Conservation (phyloP, 2,329 filamentous ascomycete genomes). For the Thermoascus crustaceus region DNA sequence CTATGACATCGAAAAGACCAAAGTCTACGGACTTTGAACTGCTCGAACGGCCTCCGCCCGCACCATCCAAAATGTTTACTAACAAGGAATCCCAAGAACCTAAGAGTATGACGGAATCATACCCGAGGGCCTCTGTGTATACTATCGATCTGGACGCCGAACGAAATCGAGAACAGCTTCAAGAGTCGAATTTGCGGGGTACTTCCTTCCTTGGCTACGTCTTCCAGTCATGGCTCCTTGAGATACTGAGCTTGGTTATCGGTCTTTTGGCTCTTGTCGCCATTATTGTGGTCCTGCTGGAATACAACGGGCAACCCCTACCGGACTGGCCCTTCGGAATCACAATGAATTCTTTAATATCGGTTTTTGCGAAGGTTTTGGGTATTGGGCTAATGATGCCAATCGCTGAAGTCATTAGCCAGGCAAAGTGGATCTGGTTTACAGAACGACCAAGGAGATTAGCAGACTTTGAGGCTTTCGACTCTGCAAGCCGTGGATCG, state of each 20-base stretch:
- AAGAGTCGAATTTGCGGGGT: no score
- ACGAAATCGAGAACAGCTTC: no score
- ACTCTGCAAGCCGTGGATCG: conserved; percentile 26
- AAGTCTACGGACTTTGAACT: no score
- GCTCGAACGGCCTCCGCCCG: no score
- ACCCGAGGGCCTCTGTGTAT: no score
- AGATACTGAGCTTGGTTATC: conserved; percentile 15
- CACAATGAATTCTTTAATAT: conserved; percentile 25
- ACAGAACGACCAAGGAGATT: conserved; percentile 16
- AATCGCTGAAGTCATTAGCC: conserved; percentile 22
- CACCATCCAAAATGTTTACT: no score
- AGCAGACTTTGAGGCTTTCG: conserved; percentile 23
- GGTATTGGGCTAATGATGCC: conserved; percentile 23
- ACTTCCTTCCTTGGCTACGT: no score
- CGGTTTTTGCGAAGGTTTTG: conserved; percentile 21
- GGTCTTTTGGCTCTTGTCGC: conserved; percentile 26
- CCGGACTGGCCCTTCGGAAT: conserved; percentile 25
- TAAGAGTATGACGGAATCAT: no score
- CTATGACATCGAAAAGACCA: no score
- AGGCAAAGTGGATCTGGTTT: conserved; percentile 32
- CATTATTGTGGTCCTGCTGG: conserved; percentile 25
- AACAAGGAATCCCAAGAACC: no score
- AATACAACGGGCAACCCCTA: conserved; percentile 19
- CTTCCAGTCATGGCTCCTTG: conserved; percentile 15
- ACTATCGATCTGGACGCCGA: no score